These are phyloP conservation scores for Colletotrichum paranaense DNA, from an alignment of 2,329 filamentous ascomycete genomes.

Conservation along the genomic window DNA sequence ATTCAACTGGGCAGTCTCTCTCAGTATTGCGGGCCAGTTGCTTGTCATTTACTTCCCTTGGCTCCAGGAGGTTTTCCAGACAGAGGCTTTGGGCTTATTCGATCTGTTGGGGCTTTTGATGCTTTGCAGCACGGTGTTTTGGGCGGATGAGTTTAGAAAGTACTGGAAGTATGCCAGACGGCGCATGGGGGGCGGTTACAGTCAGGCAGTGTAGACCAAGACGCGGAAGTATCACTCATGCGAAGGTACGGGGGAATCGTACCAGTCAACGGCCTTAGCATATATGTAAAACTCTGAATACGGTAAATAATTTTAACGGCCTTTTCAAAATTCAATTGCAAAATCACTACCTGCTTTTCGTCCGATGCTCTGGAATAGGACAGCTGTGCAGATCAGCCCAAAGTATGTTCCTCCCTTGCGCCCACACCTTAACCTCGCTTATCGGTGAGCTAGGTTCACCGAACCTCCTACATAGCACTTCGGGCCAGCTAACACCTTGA, in stretches of 20 bases:
- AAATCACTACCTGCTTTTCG: not conserved
- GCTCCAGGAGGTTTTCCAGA: constrained; percentile 95
- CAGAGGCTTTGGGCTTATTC: constrained; percentile 79
- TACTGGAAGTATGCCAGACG: constrained; percentile 73
- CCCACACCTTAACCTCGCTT: constrained; percentile 33
- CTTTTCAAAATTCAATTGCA: constrained; percentile 6
- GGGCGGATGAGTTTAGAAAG: constrained; percentile 92
- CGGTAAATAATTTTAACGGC: constrained; percentile 32
- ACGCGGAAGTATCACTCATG: constrained; percentile 15
- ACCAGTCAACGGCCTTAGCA: constrained; percentile 22
- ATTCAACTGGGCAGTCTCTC: constrained; percentile 95
- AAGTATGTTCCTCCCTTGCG: constrained; percentile 27
- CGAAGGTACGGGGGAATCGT: constrained; percentile 10
- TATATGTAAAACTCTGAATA: constrained; percentile 25
- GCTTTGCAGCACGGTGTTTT: constrained; percentile 91
- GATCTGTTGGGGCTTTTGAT: constrained; percentile 80
- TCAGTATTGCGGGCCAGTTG: constrained; percentile 86
- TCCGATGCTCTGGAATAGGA: not conserved
- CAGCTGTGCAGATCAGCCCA: constrained; percentile 21
- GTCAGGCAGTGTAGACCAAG: constrained; percentile 67
- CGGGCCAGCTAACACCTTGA: constrained; percentile 36
- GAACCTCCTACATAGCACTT: constrained; percentile 30
- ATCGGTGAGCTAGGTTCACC: constrained; percentile 33
- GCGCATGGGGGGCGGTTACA: constrained; percentile 71
- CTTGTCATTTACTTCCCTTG: constrained; percentile 96